These are phyloP conservation scores for Trichoderma koningiopsis DNA, from an alignment of 2,329 filamentous ascomycete species.

Conservation along the genomic window DNA sequence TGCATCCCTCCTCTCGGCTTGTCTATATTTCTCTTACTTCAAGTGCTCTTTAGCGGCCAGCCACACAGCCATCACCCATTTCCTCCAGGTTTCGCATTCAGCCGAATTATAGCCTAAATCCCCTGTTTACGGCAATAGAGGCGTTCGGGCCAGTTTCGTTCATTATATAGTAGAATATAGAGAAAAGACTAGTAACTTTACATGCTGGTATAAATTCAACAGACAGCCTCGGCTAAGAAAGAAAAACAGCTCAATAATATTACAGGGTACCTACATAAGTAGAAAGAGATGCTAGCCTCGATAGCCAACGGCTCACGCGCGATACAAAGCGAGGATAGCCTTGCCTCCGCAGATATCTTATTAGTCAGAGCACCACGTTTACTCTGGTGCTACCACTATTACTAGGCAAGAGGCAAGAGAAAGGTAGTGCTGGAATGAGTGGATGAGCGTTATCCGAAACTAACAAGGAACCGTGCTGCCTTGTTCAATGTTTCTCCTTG, in stretches of 20 bases:
- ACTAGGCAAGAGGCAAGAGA: not conserved
- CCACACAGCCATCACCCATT: not conserved
- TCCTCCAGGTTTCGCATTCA: not conserved
- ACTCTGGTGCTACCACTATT: not conserved
- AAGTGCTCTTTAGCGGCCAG: not conserved
- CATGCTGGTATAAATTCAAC: not conserved
- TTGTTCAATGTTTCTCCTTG: not conserved
- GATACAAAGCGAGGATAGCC: not conserved
- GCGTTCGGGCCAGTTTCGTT: not conserved
- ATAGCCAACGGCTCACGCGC: not conserved
- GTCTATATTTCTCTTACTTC: not conserved
- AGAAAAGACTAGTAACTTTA: not conserved
- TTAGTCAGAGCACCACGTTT: not conserved
- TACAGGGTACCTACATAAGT: not conserved
- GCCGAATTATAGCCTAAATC: not conserved
- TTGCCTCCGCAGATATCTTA: not conserved
- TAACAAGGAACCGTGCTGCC: not conserved
- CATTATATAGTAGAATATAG: no score
- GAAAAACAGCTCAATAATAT: not conserved
- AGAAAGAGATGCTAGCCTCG: not conserved
- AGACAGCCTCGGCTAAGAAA: not conserved
- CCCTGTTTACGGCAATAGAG: not conserved
- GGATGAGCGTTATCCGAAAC: no score
- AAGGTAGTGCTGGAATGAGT: not conserved
- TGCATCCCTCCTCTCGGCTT: not conserved